These are phyloP conservation scores for Omphalotus olearius DNA, from an alignment of 1,284 basidiomycete genomes.

Conservation along the genomic window DNA sequence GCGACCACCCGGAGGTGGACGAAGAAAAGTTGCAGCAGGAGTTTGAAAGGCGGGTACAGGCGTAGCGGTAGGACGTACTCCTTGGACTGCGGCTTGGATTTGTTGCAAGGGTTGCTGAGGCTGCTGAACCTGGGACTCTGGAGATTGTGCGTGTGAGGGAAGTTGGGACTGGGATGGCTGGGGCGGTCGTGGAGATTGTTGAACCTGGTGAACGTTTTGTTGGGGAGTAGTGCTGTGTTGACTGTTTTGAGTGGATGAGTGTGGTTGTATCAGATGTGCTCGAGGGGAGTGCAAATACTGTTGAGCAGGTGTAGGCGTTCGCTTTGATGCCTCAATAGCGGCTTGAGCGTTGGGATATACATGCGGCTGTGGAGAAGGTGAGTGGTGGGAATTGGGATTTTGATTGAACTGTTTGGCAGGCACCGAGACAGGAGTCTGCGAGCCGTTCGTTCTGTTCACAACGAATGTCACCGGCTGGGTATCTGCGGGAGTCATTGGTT, in stretches of 20 bases:
- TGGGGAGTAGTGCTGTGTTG: slow-evolving; percentile 3
- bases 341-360: slow-evolving; percentile 31
- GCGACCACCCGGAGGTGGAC: slow-evolving; percentile 19
- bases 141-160: neutral
- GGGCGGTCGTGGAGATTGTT: slow-evolving; percentile 9
- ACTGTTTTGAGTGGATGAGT: slow-evolving; percentile 1
- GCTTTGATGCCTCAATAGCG: slow-evolving; percentile 26
- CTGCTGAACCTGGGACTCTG: slow-evolving; percentile 12
- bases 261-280: neutral
- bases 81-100: too few relatives aligned
- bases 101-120: slow-evolving; percentile 16
- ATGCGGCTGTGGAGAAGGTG: slow-evolving; percentile 25
- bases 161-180: slow-evolving; percentile 1
- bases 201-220: slow-evolving; percentile 2
- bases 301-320: slow-evolving; percentile 8
- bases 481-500: neutral
- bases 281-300: slow-evolving; percentile 8
- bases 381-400: slow-evolving; percentile 23
- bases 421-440: slow-evolving; percentile 6
- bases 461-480: neutral
- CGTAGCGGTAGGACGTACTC: slow-evolving; percentile 10
- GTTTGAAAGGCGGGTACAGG: slow-evolving; percentile 20
- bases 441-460: slow-evolving; percentile 1
- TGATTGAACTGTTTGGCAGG: slow-evolving; percentile 9
- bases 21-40: slow-evolving; percentile 20